Base-by-base conservation (phyloP, 1,284 basidiomycete genomes). In the Pterula multifida region DNA sequence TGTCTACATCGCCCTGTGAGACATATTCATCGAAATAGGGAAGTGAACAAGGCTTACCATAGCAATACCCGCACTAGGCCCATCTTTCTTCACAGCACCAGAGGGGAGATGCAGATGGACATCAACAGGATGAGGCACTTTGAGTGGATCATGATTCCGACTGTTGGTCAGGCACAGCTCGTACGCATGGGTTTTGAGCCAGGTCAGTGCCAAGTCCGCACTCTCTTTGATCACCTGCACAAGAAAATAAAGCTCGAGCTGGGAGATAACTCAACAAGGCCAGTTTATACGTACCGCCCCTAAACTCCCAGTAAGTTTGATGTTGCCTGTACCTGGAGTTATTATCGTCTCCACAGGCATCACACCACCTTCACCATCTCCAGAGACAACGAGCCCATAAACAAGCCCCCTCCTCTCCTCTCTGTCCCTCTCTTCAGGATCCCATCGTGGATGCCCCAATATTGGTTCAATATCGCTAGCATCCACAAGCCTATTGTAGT, bases 31-130 rank as follows among this genome's bases (percentile, higher is more conserved):
- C 3, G 22, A 47, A 49, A 26, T 11, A 47, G 9, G 9, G 9
- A 3, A 23, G 39, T 15, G 6, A 32, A 25, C 25, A 51, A 54
- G 35, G 53, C 63, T 51, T 52, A 86, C 84, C 82, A 94, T 90
- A 1, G 90, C 89, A 17, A 93, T 76, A 3, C 91, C 91, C 0
- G 91, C 90, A 57, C 84, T 88, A 0, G 90, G 90, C 0, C 91
- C 91, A 61, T 94, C 91, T 68, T 94, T 94, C 71, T 84, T 90
- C 62, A 90, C 85, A 1, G 88, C 85, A 1, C 90, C 90, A 1
- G 84, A 76, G 1, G 90, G 90, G 36, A 94, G 68, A 61, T 95
- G 91, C n/a, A 94, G 66, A 58, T 95, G 92, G 9, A 94, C 71
- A 60, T 94, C 90, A 50, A 90, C 79, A 36, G 69, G 61, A 50